Evolutionary conservation across 148 eudicot genomes (phyloP).

Genomic region (Rhododendron mucronatum): DNA sequence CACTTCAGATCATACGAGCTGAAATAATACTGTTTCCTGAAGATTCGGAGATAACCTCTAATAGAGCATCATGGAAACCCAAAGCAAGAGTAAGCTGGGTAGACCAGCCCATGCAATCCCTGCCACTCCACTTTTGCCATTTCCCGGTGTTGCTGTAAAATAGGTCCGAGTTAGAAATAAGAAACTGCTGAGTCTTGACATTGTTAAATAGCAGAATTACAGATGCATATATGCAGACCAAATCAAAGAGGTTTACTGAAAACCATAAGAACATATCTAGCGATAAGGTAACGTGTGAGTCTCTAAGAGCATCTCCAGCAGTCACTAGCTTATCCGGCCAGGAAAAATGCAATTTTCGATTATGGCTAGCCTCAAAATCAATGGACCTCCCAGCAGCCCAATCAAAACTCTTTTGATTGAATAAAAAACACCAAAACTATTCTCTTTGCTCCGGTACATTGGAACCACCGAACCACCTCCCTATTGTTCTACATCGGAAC

Average conservation of each 20-base stretch:
- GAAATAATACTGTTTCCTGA: no score
- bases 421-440: no score
- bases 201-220: background rate
- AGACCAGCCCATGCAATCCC: conserved; percentile 7
- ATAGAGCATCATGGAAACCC: background rate
- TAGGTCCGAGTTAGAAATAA: background rate
- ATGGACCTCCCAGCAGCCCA: no score
- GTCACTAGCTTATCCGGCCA: no score
- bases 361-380: no score
- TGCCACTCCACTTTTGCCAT: background rate
- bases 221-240: background rate
- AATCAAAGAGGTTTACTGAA: background rate
- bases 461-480: no score
- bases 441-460: no score
- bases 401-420: no score
- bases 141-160: background rate
- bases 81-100: background rate
- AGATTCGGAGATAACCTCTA: background rate
- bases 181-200: no score
- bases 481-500: no score
- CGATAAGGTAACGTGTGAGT: background rate
- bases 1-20: background rate
- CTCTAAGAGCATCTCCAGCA: no score
- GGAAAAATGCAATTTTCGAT: no score
- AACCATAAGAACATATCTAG: background rate